Evolutionary conservation across 2,329 filamentous ascomycete species (phyloP).

Genomic region (Fusarium coicis): DNA sequence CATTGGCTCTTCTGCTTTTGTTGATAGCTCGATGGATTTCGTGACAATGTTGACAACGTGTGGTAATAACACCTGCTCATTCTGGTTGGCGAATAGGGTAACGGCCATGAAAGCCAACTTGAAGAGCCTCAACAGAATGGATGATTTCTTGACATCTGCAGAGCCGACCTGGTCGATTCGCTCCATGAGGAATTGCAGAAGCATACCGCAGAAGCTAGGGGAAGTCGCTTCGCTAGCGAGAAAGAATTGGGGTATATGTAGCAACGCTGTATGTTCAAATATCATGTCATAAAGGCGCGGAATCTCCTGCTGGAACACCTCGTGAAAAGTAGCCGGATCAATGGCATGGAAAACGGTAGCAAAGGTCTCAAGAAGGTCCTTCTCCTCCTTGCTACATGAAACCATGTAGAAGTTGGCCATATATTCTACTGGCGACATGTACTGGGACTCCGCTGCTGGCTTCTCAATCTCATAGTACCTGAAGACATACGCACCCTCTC

Average conservation of each 20-base stretch:
- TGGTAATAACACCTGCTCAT: constrained; percentile 93
- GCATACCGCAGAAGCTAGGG: constrained; percentile 97
- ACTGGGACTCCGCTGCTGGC: constrained; percentile 75
- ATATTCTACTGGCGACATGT: constrained; percentile 86
- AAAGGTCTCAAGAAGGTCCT: constrained; percentile 96
- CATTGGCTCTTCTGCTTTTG: constrained; percentile 95
- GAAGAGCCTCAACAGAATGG: constrained; percentile 91
- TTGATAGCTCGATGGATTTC: constrained; percentile 95
- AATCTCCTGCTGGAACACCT: constrained; percentile 98
- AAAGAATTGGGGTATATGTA: constrained; percentile 98
- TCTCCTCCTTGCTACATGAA: constrained; percentile 94
- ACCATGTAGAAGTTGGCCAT: constrained; percentile 96
- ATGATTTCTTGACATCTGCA: constrained; percentile 89
- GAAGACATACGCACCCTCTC: constrained; percentile 95
- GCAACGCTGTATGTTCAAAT: constrained; percentile 91
- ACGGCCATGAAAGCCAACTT: constrained; percentile 99
- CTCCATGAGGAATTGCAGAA: constrained; percentile 96
- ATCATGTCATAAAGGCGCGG: constrained; percentile 97
- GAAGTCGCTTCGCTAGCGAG: constrained; percentile 98
- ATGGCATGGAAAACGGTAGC: constrained; percentile 99
- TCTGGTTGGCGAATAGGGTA: constrained; percentile 92
- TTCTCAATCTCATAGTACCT: constrained; percentile 96
- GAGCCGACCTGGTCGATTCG: constrained; percentile 95
- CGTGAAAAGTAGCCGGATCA: constrained; percentile 97
- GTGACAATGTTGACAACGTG: constrained; percentile 98